Conservation (phyloP, 352 stramenopile genomes). For the Globisporangium rhizosaccharum region DNA sequence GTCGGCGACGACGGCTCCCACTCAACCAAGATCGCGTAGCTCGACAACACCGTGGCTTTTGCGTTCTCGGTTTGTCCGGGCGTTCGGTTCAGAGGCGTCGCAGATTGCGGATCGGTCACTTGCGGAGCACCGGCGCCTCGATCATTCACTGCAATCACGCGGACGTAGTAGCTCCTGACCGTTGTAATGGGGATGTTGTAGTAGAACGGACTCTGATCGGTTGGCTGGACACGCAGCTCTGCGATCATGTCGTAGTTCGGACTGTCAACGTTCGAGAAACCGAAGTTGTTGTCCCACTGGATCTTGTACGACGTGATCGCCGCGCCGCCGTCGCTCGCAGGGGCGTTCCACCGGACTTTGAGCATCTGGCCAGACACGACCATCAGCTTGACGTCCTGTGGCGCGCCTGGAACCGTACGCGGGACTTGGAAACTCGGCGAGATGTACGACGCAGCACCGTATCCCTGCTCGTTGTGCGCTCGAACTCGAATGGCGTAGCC, state of each 20-base stretch:
- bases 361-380: slow-evolving; percentile 59
- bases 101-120: slow-evolving; percentile 39
- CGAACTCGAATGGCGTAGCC: slow-evolving; percentile 60
- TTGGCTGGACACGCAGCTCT: slow-evolving; percentile 30
- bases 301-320: slow-evolving; percentile 85
- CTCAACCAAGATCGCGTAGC: slow-evolving; percentile 87
- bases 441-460: slow-evolving; percentile 42
- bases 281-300: slow-evolving; percentile 86
- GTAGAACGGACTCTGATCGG: slow-evolving; percentile 67
- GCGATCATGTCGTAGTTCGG: slow-evolving; percentile 64
- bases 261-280: slow-evolving; percentile 70
- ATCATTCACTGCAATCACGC: slow-evolving; percentile 91
- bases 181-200: slow-evolving; percentile 87
- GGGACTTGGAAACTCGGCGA: slow-evolving; percentile 49
- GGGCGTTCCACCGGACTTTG: slow-evolving; percentile 74
- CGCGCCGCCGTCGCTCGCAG: slow-evolving; percentile 60
- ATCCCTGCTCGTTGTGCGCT: slow-evolving; percentile 58
- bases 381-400: slow-evolving; percentile 38
- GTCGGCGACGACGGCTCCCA: slow-evolving; percentile 85
- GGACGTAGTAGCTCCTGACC: slow-evolving; percentile 76
- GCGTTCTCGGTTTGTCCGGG: slow-evolving; percentile 69
- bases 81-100: slow-evolving; percentile 55
- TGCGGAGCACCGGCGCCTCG: slow-evolving; percentile 61
- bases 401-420: slow-evolving; percentile 31
- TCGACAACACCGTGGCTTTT: slow-evolving; percentile 74